Evolutionary conservation across 768 basidiomycete genomes (phyloP).

Genomic region (Kwoniella sp.): DNA sequence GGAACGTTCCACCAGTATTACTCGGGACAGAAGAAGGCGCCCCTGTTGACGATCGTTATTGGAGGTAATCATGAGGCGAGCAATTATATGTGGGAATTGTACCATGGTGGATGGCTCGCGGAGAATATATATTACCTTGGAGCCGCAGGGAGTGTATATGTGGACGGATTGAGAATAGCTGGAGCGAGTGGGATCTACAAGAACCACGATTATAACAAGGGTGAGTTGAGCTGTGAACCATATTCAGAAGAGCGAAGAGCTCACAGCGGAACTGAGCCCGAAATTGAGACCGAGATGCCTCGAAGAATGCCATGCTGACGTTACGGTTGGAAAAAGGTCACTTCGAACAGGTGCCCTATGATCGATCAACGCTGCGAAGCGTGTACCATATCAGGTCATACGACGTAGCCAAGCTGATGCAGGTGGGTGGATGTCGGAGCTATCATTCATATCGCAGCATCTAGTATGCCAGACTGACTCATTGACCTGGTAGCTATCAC

Average conservation of each 20-base stretch:
- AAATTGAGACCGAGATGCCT: no score
- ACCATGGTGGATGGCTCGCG: constrained; percentile 95
- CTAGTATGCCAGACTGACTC: no score
- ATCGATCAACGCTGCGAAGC: constrained; percentile 69
- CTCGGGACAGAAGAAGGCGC: constrained; percentile 75
- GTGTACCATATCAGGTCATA: constrained; percentile 90
- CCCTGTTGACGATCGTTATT: constrained; percentile 86
- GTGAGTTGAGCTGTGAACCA: constrained; percentile 51
- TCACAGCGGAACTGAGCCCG: no score
- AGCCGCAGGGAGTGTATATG: constrained; percentile 80
- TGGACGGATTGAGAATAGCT: constrained; percentile 83
- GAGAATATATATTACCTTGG: constrained; percentile 97
- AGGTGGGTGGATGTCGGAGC: constrained; percentile 44
- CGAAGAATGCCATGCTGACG: no score
- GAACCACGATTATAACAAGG: constrained; percentile 69
- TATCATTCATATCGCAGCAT: no score
- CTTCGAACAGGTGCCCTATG: constrained; percentile 80
- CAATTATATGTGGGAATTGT: constrained; percentile 97
- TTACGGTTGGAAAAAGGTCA: no score
- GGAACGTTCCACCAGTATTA: constrained; percentile 88
- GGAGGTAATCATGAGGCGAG: constrained; percentile 98
- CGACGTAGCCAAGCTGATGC: constrained; percentile 74
- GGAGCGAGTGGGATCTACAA: constrained; percentile 94
- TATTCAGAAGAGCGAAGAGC: no score
- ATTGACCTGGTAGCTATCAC: constrained; percentile 41